Conservation (phyloP, 2,329 filamentous ascomycete genomes). For the Biscogniauxia sp. region DNA sequence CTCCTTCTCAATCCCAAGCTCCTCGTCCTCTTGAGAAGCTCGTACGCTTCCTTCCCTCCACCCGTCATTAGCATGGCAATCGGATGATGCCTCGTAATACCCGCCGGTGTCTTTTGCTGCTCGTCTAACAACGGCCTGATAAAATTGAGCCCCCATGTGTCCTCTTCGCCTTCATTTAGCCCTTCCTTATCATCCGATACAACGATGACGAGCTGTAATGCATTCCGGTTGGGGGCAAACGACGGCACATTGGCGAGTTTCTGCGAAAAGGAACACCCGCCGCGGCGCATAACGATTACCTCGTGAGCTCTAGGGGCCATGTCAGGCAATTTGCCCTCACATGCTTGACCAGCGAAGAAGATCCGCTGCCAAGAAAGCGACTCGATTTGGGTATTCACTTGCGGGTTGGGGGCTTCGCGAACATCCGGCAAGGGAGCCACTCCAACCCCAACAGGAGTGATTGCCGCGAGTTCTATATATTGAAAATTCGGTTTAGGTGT, state of each 20-base stretch:
- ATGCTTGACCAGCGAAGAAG: constrained; percentile 69
- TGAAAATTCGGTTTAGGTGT: constrained; percentile 30
- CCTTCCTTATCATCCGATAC: constrained; percentile 59
- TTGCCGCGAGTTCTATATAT: constrained; percentile 52
- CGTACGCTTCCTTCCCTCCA: constrained; percentile 65
- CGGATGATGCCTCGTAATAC: constrained; percentile 66
- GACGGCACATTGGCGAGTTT: constrained; percentile 85
- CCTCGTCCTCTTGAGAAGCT: constrained; percentile 59
- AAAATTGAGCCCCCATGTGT: constrained; percentile 30
- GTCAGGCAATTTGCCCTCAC: constrained; percentile 56
- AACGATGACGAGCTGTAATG: constrained; percentile 79
- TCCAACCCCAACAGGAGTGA: constrained; percentile 53
- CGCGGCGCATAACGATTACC: constrained; percentile 77
- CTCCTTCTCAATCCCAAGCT: constrained; percentile 73
- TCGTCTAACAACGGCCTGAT: constrained; percentile 71
- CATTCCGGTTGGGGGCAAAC: constrained; percentile 58
- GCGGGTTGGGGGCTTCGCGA: constrained; percentile 50
- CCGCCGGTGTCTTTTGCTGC: constrained; percentile 67
- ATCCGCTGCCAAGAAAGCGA: constrained; percentile 67
- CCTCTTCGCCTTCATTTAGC: constrained; percentile 31
- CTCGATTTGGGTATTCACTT: constrained; percentile 32
- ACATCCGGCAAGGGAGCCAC: constrained; percentile 70
- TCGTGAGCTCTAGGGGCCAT: constrained; percentile 59
- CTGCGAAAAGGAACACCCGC: constrained; percentile 77
- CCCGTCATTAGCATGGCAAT: constrained; percentile 83